phyloP scores from a whole-genome alignment of 257 asterid species.

The Rhazya stricta region DNA sequence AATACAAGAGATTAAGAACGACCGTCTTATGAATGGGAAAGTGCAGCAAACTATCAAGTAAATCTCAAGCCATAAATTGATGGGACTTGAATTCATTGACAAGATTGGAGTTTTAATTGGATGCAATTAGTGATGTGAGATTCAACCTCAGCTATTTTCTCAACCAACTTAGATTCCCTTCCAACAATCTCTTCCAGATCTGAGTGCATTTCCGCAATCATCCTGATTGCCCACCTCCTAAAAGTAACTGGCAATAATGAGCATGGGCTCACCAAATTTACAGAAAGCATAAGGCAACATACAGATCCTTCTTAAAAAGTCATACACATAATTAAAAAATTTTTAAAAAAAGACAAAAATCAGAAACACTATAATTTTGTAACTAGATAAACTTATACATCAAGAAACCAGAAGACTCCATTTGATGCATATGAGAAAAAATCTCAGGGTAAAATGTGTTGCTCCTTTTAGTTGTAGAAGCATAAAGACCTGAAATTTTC shows the following conservation, averaged over 20 bases:
- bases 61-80: background rate
- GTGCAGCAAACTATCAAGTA: background rate
- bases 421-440: background rate
- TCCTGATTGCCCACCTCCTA: constrained; percentile 98
- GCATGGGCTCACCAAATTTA: constrained; percentile 15
- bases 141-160: constrained; percentile 72
- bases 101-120: background rate
- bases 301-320: background rate
- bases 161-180: constrained; percentile 73
- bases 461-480: background rate
- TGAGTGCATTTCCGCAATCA: constrained; percentile 57
- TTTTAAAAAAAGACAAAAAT: background rate
- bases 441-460: background rate
- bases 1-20: background rate
- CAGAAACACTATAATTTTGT: background rate
- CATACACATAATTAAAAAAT: background rate
- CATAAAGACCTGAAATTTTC: constrained; percentile 11
- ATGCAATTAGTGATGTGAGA: constrained; percentile 23
- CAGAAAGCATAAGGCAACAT: background rate
- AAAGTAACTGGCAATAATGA: constrained; percentile 29
- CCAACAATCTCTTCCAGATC: constrained; percentile 61
- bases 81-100: background rate
- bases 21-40: background rate
- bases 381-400: background rate
- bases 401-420: background rate